A percentile compares a stretch with the other conserved stretches of the same genome.
These are phyloP conservation scores for Colletotrichum sp. DNA, from an alignment of 2,329 filamentous ascomycete genomes.

Conservation along the genomic window DNA sequence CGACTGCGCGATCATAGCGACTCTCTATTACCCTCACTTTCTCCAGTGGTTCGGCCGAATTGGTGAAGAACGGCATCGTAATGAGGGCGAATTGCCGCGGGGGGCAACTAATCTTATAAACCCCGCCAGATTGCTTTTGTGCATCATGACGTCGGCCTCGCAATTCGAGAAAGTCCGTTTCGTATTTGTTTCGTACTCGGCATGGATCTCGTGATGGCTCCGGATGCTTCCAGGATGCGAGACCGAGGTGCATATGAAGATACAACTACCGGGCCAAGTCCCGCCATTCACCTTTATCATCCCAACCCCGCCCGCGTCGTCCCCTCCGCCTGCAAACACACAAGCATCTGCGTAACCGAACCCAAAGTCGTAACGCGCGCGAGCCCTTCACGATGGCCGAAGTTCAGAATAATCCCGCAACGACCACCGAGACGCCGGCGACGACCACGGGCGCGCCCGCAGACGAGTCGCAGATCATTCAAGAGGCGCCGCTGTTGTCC, in stretches of 20 bases:
- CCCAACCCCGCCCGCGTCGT: constrained; percentile 6
- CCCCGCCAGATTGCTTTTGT: not conserved
- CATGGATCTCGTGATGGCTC: not conserved
- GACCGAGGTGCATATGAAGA: constrained; percentile 7
- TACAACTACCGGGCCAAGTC: constrained; percentile 13
- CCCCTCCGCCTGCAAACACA: not conserved
- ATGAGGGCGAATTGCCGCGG: not conserved
- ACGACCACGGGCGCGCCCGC: not conserved
- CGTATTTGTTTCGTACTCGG: constrained; percentile 18
- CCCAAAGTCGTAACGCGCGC: not conserved
- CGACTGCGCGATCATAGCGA: not conserved
- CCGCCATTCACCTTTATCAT: not conserved
- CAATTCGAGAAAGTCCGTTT: not conserved
- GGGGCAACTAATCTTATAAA: not conserved
- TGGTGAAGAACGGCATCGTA: not conserved
- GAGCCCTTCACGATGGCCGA: constrained; percentile 3
- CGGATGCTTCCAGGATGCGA: not conserved
- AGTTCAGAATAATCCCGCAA: not conserved
- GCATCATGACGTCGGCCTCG: not conserved
- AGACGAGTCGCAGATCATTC: not conserved
- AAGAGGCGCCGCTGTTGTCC: not conserved
- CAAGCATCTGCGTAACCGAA: not conserved
- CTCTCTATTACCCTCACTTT: not conserved
- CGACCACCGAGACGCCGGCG: not conserved
- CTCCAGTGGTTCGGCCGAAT: not conserved